Conservation (phyloP, 306 rosid genomes). For the Vigna mungo region DNA sequence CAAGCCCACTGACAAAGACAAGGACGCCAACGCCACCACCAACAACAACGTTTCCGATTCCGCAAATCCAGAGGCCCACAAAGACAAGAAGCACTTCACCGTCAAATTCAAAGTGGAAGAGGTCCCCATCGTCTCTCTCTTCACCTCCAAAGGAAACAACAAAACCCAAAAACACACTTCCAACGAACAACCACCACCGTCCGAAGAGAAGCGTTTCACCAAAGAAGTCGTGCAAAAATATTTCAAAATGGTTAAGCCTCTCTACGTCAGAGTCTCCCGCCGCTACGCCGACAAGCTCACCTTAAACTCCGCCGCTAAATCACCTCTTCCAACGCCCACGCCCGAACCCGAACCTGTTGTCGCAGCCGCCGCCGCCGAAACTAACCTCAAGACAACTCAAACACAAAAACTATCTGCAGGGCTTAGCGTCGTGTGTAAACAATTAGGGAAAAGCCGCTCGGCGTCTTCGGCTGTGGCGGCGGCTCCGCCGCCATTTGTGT, state of each 20-base stretch:
- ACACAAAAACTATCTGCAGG: conserved; percentile 66
- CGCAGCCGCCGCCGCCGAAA: not conserved
- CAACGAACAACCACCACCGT: conserved; percentile 45
- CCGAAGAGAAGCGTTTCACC: conserved; percentile 80
- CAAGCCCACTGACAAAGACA: conserved; percentile 58
- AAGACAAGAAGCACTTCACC: conserved; percentile 60
- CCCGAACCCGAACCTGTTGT: conserved; percentile 8
- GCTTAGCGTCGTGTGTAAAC: conserved; percentile 83
- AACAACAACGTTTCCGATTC: conserved; percentile 39
- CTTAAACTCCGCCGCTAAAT: conserved; percentile 37
- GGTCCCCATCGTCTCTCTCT: conserved; percentile 82
- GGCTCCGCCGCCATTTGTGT: conserved; percentile 53
- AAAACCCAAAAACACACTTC: conserved; percentile 46
- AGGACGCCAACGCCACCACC: conserved; percentile 26
- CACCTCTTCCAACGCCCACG: not conserved
- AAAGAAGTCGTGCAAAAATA: conserved; percentile 90
- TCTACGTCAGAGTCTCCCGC: conserved; percentile 78
- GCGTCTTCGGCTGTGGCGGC: conserved; percentile 90
- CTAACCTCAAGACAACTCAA: conserved; percentile 40
- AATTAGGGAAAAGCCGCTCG: conserved; percentile 94
- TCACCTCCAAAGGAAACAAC: conserved; percentile 62
- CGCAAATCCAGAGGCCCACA: conserved; percentile 15
- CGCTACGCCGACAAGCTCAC: conserved; percentile 74
- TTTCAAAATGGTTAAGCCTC: conserved; percentile 87
- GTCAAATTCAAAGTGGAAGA: conserved; percentile 88